Percentiles rank a stretch among this genome's conserved stretches.
Conservation (phyloP, 768 basidiomycete genomes). For the Podaxis rugospora region DNA sequence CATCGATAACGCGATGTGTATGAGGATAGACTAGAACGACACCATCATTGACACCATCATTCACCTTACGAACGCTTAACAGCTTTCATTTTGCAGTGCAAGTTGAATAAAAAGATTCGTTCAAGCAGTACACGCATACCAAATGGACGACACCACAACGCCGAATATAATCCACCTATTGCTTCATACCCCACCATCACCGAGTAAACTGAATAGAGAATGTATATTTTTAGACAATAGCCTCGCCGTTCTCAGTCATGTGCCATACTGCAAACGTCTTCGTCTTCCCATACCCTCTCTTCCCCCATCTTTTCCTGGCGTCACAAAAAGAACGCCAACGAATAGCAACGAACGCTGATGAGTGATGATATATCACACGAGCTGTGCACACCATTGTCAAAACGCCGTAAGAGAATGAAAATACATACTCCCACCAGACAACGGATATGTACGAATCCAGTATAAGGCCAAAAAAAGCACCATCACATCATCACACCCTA, state of each 20-base stretch:
- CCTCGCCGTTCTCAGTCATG: neutral
- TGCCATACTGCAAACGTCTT: neutral
- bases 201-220: neutral
- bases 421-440: neutral
- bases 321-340: neutral
- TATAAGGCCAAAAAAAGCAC: neutral
- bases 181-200: neutral
- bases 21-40: neutral
- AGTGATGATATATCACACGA: slow-evolving; percentile 9
- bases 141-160: neutral
- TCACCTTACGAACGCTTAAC: neutral
- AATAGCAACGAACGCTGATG: slow-evolving; percentile 2
- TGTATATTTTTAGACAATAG: neutral
- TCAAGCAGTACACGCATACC: neutral
- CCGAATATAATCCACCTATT: neutral
- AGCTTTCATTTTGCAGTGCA: neutral
- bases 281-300: neutral
- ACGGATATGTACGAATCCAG: neutral
- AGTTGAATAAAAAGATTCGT: neutral
- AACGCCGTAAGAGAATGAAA: neutral
- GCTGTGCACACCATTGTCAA: slow-evolving; percentile 10
- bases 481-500: neutral
- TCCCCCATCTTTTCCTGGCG: neutral
- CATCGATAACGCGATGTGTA: neutral
- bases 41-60: neutral